Percentiles rank a stretch among this genome's conserved stretches.
Evolutionary conservation across 257 asterid genomes (phyloP).

Genomic region (Solanum sitiens): DNA sequence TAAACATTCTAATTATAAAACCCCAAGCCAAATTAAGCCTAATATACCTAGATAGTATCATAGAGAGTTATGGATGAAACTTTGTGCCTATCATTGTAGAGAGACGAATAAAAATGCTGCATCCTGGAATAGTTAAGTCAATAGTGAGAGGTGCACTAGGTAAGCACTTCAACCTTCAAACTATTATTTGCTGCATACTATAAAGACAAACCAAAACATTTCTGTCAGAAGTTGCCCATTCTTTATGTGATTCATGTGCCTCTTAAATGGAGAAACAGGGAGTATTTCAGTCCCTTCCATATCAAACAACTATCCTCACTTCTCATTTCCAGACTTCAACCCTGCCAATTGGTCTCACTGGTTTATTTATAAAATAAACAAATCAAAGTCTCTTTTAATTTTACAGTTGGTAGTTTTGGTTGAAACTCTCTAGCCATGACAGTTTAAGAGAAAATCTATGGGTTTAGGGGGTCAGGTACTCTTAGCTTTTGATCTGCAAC

Average conservation of each 20-base stretch:
- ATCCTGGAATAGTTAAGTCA: background rate
- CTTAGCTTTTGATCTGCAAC: background rate
- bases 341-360: background rate
- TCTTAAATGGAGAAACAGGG: background rate
- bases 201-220: background rate
- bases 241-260: background rate
- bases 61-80: background rate
- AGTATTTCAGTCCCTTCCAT: background rate
- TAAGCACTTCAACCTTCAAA: background rate
- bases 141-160: background rate
- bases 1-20: background rate
- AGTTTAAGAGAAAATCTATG: background rate
- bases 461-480: background rate
- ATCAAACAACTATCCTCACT: background rate
- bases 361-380: background rate
- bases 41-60: background rate
- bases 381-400: background rate
- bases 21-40: background rate
- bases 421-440: background rate
- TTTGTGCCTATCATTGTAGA: background rate
- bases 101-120: background rate
- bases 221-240: background rate
- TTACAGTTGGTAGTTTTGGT: background rate
- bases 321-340: background rate
- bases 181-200: background rate